These are phyloP conservation scores for Rhizoclosmatium globosum DNA, from an alignment of 192 early-diverging fungal genomes.

Conservation along the genomic window DNA sequence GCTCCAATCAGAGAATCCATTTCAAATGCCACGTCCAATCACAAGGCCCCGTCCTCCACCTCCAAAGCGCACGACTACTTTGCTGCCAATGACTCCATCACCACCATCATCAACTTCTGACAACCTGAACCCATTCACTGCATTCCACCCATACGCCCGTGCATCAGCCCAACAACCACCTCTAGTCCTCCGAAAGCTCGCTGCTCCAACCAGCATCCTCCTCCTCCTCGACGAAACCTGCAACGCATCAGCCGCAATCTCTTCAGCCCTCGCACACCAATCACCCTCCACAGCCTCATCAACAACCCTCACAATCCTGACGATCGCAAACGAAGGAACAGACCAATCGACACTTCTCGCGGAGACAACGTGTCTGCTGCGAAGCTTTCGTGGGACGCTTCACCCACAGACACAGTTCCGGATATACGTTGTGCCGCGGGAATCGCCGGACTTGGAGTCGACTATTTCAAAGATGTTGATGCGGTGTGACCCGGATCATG, in stretches of 20 bases:
- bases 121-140: too few relatives aligned
- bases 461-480: background rate
- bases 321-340: background rate
- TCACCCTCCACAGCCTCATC: background rate
- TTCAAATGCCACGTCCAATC: too few relatives aligned
- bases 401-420: background rate
- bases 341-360: background rate
- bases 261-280: background rate
- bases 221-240: background rate
- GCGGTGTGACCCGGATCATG: background rate
- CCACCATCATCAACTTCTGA: too few relatives aligned
- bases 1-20: too few relatives aligned
- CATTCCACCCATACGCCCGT: too few relatives aligned
- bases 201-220: slow-evolving; percentile 1
- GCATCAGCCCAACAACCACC: too few relatives aligned
- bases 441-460: background rate
- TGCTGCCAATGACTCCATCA: too few relatives aligned
- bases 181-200: background rate
- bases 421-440: background rate
- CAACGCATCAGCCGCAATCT: background rate
- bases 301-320: background rate
- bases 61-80: too few relatives aligned
- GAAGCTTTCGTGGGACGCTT: background rate
- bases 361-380: background rate
- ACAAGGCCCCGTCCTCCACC: too few relatives aligned